A percentile compares a stretch with the other conserved stretches of the same genome.
phyloP scores from a whole-genome alignment of 169 alveolate genomes.

The Plasmodium vivax region DNA sequence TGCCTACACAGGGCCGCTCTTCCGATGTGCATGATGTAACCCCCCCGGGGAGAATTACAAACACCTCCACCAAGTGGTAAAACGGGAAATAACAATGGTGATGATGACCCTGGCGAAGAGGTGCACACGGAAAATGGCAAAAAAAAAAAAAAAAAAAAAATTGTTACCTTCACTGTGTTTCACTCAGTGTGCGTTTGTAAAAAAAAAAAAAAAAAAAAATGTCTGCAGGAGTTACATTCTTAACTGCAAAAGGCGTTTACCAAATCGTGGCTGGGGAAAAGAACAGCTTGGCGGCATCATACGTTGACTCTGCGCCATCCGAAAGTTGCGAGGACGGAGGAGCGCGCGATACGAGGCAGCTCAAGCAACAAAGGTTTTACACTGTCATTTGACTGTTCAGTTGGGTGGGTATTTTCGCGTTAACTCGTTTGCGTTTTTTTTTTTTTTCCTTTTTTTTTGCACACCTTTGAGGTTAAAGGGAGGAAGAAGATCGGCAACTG shows the following conservation, averaged over 20 bases:
- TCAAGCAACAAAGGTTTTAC: background rate
- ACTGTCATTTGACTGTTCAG: background rate
- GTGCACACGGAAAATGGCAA: background rate
- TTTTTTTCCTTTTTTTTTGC: background rate
- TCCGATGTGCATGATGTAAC: background rate
- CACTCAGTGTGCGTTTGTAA: background rate
- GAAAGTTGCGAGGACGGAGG: background rate
- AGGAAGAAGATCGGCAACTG: background rate
- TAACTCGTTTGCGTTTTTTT: background rate
- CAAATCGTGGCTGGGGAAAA: background rate
- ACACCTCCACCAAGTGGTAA: background rate
- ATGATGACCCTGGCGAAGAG: background rate
- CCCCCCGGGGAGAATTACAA: background rate
- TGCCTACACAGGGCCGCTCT: background rate
- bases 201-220: background rate
- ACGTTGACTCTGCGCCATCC: background rate
- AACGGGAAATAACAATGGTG: background rate
- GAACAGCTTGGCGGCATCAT: background rate
- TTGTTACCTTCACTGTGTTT: background rate
- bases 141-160: background rate
- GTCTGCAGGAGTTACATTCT: background rate
- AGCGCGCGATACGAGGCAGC: background rate
- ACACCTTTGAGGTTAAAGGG: background rate
- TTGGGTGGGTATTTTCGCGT: background rate
- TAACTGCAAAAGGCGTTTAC: background rate